Evolutionary conservation across 2,329 filamentous ascomycete species (phyloP).

Genomic region (Coniella lustricola): DNA sequence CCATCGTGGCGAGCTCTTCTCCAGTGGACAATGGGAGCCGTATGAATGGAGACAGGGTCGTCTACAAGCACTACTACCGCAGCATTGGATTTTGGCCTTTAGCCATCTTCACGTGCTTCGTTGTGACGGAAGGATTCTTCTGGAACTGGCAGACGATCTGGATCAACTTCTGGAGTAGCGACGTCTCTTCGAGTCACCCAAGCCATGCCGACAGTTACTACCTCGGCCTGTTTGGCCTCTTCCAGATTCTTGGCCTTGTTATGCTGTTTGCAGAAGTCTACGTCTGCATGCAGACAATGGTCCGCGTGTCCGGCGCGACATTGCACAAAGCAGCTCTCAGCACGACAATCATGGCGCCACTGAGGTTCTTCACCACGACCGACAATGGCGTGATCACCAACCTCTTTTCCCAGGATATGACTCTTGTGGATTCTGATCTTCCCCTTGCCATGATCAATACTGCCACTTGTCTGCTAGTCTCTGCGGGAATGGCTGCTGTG

Average conservation of each 20-base stretch:
- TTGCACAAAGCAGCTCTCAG: conserved; percentile 23
- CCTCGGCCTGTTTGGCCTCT: conserved; percentile 8
- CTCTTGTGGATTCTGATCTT: conserved; percentile 32
- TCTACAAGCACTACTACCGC: conserved; percentile 30
- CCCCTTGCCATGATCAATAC: conserved; percentile 25
- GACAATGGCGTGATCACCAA: conserved; percentile 30
- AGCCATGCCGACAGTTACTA: not conserved
- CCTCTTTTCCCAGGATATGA: conserved; percentile 37
- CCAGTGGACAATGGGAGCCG: not conserved
- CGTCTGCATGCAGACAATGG: not conserved
- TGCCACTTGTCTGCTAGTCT: conserved; percentile 16
- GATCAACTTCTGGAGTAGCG: conserved; percentile 16
- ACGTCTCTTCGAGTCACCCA: not conserved
- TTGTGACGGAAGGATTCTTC: conserved; percentile 22
- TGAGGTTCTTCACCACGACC: conserved; percentile 29
- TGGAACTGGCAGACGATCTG: conserved; percentile 29
- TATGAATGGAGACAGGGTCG: conserved; percentile 15
- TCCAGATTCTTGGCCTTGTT: conserved; percentile 1
- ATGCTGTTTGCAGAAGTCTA: not conserved
- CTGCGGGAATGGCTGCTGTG: conserved; percentile 23
- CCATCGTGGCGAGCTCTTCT: not conserved
- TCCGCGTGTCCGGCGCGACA: not conserved
- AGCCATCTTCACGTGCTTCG: conserved; percentile 20
- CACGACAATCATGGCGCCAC: conserved; percentile 27
- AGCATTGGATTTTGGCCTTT: conserved; percentile 19